Percentiles rank a stretch among this genome's conserved stretches.
phyloP scores from a whole-genome alignment of 176 grass and related monocot species.

The Dactylis glomerata region DNA sequence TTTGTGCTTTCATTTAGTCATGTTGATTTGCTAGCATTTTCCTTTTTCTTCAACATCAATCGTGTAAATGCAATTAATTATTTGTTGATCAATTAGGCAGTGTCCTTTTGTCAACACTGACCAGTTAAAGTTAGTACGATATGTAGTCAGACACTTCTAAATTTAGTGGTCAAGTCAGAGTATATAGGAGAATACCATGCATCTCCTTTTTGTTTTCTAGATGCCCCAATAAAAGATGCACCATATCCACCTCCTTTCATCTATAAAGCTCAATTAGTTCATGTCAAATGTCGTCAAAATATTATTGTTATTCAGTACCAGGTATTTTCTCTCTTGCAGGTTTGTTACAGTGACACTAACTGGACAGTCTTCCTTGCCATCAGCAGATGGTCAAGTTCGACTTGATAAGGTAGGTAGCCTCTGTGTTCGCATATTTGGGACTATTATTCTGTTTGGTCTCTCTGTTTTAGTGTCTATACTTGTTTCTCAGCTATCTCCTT shows the following conservation, averaged over 20 bases:
- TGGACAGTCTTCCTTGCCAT: slow-evolving; percentile 66
- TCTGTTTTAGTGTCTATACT: neutral
- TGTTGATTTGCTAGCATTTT: neutral
- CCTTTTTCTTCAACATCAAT: neutral
- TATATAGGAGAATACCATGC: neutral
- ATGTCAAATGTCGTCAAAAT: neutral
- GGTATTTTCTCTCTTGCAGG: slow-evolving; percentile 46
- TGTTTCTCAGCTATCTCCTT: slow-evolving; percentile 12
- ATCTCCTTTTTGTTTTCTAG: neutral
- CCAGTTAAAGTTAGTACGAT: slow-evolving; percentile 1
- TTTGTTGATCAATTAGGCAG: neutral
- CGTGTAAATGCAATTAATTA: neutral
- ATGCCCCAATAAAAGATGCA: neutral
- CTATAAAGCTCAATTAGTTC: neutral
- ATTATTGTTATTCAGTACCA: neutral
- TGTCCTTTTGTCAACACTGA: neutral
- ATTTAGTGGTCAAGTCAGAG: slow-evolving; percentile 14
- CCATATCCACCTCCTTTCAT: neutral
- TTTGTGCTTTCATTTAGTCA: slow-evolving; percentile 15
- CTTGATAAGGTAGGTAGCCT: slow-evolving; percentile 65
- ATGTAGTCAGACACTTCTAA: neutral
- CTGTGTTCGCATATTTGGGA: neutral
- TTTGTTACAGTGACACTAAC: slow-evolving; percentile 87
- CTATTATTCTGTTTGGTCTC: neutral
- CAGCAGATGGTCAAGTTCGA: slow-evolving; percentile 54